A percentile compares a stretch with the other conserved stretches of the same genome.
phyloP scores from a whole-genome alignment of 331 rosid genomes.

The Acacia pycnantha region DNA sequence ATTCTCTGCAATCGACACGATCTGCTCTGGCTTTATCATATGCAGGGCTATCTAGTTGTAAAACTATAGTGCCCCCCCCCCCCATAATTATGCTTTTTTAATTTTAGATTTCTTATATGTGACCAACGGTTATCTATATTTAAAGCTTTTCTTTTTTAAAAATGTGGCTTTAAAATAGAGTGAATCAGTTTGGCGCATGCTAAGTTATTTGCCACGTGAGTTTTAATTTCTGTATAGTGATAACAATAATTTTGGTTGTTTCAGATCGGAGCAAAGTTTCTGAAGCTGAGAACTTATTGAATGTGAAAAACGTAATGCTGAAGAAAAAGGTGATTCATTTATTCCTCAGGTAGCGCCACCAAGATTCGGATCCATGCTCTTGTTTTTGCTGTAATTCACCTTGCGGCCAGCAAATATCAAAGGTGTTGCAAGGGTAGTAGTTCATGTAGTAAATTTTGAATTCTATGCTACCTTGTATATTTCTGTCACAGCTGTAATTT shows the following conservation, averaged over 20 bases:
- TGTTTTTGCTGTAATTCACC: constrained; percentile 14
- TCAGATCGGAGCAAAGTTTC: constrained; percentile 7
- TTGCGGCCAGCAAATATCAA: neutral
- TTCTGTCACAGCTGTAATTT: neutral
- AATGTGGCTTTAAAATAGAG: neutral
- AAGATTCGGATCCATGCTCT: constrained; percentile 2
- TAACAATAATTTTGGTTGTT: constrained; percentile 22
- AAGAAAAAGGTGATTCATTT: neutral
- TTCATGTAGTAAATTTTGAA: neutral
- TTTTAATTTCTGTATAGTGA: neutral
- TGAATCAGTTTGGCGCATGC: neutral
- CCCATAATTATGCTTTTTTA: neutral
- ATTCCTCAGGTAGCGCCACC: constrained; percentile 6
- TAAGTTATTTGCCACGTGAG: neutral
- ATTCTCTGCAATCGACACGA: neutral
- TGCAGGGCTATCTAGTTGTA: neutral
- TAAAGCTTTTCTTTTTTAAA: neutral
- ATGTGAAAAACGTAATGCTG: neutral
- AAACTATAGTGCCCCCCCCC: neutral
- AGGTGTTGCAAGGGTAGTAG: neutral
- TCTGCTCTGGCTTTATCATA: neutral
- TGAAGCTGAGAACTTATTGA: neutral
- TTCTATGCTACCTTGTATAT: neutral
- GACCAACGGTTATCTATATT: neutral
- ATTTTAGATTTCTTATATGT: neutral